Base-by-base conservation (phyloP, 257 asterid species). In the Rauvolfia tetraphylla region DNA sequence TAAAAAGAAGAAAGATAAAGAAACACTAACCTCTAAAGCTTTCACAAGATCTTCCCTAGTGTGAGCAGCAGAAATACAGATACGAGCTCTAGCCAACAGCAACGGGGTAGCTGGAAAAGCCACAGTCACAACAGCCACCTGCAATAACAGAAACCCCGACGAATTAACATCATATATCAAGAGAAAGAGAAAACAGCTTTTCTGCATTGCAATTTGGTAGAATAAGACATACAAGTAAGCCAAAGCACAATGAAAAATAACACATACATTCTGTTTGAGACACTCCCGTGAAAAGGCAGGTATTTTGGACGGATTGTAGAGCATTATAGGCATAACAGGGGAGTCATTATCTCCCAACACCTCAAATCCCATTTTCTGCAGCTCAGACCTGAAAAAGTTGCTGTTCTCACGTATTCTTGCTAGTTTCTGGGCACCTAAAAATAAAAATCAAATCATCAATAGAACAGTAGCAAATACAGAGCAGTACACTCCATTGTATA, bases 261-360 rank as follows among this genome's bases (percentile, higher is more conserved):
- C 67, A 68, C 87, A 75, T 80, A 91, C 97, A 81, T 92, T 88
- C 67, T 89, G 89, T 79, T 80, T 91, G 86, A 95, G 98, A 82
- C 99, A 95, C 82, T 92, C 98, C 78, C 97, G 90, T 58, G 99
- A 95, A 85, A 95, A 95, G 14, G 99, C 97, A 76, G 98, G 99
- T 79, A 95, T 91, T 88, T 95, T 95, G 65, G 95, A 92, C 17
- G 99, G 99, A 81, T 92, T 95, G 71, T 95, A 95, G 79, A 95
- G 92, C 98, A 95, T 95, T 77, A 95, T 88, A 77, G 99, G 99
- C 98, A 95, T 95, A 49, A 95, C 96, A 70, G 99, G 98, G 68
- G 99, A 95, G 78, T 95, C 99, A 73, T 95, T 90, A 88, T 92
- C 99, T 67, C 99, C 99, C 72, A 95, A 85, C 82, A 95, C 99